Evolutionary conservation across 495 filamentous ascomycete genomes (phyloP), one percentile per base, ranked within the genome.

Genomic region (Aspergillus cavernicola): DNA sequence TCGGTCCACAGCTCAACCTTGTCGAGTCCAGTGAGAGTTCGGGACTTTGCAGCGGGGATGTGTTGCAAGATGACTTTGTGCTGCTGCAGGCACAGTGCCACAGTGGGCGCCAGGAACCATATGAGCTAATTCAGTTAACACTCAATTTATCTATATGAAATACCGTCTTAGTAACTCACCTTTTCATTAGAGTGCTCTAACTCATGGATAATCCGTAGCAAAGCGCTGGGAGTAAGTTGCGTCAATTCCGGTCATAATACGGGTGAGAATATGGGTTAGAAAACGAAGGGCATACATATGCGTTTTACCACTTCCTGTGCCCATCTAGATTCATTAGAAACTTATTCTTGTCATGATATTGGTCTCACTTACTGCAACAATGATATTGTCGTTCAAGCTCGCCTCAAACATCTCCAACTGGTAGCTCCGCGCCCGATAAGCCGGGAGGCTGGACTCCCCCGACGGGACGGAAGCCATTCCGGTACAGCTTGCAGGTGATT

Each of bases 221-320:
- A 70, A 24, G 92, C 92, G 52, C 89, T 49, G n/a, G 6, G 18
- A 51, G 12, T 32, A n/a, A n/a, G n/a, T 37, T 29, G 40, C n/a
- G 20, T 47, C 29, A 47, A 28, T 24, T 10, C 7, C 9, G 9
- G 22, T 13, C 38, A 28, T 9, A 28, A 28, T 28, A 9, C 24
- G 24, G 24, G 24, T 28, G 9, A 4, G 24, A 28, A 4, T 4
- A 4, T 28, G 24, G 9, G 18, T 45, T 31, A 43, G 23, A 33
- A 23, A 6, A 40, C n/a, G n/a, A n/a, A n/a, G n/a, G n/a, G 67
- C 81, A 64, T 83, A 92, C 90, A 96, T 84, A 51, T 88, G 85
- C 2, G 92, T 97, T 68, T 97, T 97, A 8, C 92, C 92, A 64
- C 83, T 89, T 1, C 92, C 92, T 0, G 92, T 96, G 61, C 93